A percentile compares a stretch with the other conserved stretches of the same genome.
Evolutionary conservation across 371 early-diverging fungal species (phyloP).

Genomic region (Mycotypha africana): DNA sequence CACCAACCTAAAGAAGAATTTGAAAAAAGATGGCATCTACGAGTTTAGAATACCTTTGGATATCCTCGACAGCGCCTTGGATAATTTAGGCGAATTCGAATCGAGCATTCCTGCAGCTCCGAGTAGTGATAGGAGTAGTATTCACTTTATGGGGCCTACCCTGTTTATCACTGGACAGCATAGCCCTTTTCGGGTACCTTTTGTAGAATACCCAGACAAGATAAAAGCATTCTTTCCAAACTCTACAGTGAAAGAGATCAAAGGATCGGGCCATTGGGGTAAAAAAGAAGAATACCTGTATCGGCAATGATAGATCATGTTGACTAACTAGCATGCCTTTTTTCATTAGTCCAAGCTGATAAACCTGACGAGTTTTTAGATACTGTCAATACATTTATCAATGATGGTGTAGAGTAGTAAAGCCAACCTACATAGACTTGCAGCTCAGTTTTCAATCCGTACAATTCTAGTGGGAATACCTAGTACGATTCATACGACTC

Average conservation of each 20-base stretch:
- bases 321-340: not conserved
- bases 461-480: too few relatives aligned
- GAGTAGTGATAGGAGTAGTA: too few relatives aligned
- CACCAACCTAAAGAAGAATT: constrained; percentile 73
- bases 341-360: constrained; percentile 82
- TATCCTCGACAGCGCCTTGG: constrained; percentile 56
- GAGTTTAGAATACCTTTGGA: constrained; percentile 73
- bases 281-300: too few relatives aligned
- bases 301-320: not conserved
- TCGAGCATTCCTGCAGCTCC: too few relatives aligned
- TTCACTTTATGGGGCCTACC: constrained; percentile 50
- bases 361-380: constrained; percentile 61
- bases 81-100: constrained; percentile 52
- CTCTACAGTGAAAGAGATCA: constrained; percentile 52
- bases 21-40: constrained; percentile 38
- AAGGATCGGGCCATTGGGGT: constrained; percentile 87
- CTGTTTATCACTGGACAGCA: constrained; percentile 75
- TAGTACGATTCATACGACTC: too few relatives aligned
- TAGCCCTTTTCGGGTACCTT: constrained; percentile 59
- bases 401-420: too few relatives aligned
- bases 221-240: constrained; percentile 66
- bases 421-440: too few relatives aligned
- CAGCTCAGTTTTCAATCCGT: too few relatives aligned
- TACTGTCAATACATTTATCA: too few relatives aligned
- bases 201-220: constrained; percentile 24